Percentiles rank a stretch among this genome's conserved stretches.
phyloP scores from a whole-genome alignment of 2,329 filamentous ascomycete species.

The Neonectria punicea region DNA sequence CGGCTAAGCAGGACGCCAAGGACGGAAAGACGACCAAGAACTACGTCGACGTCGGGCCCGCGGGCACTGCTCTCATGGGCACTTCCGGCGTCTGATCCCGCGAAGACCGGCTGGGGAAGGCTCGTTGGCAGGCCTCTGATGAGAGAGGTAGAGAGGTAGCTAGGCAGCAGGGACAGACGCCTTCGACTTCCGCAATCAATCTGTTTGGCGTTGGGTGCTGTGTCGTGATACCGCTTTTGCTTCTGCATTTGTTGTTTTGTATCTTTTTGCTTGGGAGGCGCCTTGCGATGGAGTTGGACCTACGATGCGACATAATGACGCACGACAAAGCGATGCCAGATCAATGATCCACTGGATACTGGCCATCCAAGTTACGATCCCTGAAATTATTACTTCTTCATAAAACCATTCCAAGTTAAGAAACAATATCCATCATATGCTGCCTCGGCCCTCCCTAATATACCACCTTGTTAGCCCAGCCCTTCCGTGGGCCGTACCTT shows the following conservation, averaged over 20 bases:
- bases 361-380: background rate
- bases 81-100: slow-evolving; percentile 31
- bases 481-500: slow-evolving; percentile 8
- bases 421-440: background rate
- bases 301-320: background rate
- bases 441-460: background rate
- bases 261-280: background rate
- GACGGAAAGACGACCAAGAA: slow-evolving; percentile 44
- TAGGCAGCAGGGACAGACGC: background rate
- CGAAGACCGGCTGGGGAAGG: background rate
- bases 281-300: background rate
- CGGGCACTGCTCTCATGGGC: slow-evolving; percentile 39
- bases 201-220: slow-evolving; percentile 20
- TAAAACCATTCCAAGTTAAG: background rate
- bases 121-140: background rate
- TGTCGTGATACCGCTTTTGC: slow-evolving; percentile 1
- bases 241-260: background rate
- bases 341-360: background rate
- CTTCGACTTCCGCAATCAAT: background rate
- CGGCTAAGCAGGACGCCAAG: slow-evolving; percentile 46
- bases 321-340: background rate
- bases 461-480: background rate
- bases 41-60: slow-evolving; percentile 43
- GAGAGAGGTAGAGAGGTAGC: background rate
- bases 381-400: background rate